Percentiles rank a stretch among this genome's conserved stretches.
Conservation (phyloP, 495 filamentous ascomycete species). For the Penicillium bovifimosum region DNA sequence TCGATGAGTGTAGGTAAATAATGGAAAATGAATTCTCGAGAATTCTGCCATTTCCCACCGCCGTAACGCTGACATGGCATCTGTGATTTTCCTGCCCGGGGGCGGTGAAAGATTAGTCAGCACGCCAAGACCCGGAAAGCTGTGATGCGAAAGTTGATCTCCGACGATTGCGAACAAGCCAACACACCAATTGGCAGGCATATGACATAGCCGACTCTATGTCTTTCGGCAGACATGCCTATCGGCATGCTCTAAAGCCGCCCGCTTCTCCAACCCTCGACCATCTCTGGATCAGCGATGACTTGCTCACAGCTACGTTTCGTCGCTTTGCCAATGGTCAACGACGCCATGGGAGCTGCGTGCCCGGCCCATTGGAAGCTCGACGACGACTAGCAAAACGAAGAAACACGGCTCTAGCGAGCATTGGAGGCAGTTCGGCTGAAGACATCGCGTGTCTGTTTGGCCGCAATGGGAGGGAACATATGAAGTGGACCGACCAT, state of each 20-base stretch:
- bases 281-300: constrained; percentile 52
- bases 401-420: constrained; percentile 44
- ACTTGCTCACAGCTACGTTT: constrained; percentile 46
- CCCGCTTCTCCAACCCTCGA: constrained; percentile 26
- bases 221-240: constrained; percentile 44
- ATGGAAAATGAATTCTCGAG: too few relatives aligned
- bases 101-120: constrained; percentile 6
- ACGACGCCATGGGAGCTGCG: constrained; percentile 48
- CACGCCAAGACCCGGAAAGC: constrained; percentile 7
- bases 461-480: constrained; percentile 41
- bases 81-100: too few relatives aligned
- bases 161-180: neutral
- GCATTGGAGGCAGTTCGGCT: constrained; percentile 23
- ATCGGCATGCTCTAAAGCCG: constrained; percentile 33
- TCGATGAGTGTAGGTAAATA: too few relatives aligned
- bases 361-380: constrained; percentile 58
- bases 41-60: too few relatives aligned
- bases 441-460: constrained; percentile 40
- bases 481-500: constrained; percentile 40
- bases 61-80: too few relatives aligned
- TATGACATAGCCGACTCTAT: constrained; percentile 24
- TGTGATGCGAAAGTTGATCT: constrained; percentile 6
- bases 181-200: constrained; percentile 25
- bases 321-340: constrained; percentile 41
- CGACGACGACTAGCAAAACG: constrained; percentile 47